Evolutionary conservation across 2,329 filamentous ascomycete genomes (phyloP), one percentile per base, ranked within the genome.

Genomic region (Trichoderma sp.): DNA sequence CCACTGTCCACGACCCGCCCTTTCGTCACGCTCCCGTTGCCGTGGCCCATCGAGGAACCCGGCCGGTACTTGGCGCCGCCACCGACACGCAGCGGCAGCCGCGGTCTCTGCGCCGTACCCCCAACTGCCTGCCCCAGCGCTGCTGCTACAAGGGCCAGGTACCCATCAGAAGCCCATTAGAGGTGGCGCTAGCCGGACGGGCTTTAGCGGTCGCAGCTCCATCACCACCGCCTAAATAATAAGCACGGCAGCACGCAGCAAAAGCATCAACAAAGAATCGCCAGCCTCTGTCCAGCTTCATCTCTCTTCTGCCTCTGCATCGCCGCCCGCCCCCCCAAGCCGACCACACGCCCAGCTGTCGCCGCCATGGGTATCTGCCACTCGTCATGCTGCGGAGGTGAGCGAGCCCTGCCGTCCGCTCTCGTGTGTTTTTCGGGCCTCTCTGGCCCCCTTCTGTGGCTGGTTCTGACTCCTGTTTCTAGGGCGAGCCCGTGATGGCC

Each of bases 401-500:
- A 71, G 61, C 41, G 17, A 19, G 21, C 19, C 39, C 43, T 47
- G 10, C 5, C 17, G 7, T 30, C 57, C 24, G 28, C 39, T 64
- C 43, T 44, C 64, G 19, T 55, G 47, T 45, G n/a, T 21, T 28
- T 26, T 61, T 54, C 39, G 59, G 60, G 15, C 50, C 50, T 52
- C 19, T n/a, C 19, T 52, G 17, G 50, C 50, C 50, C 50, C 50
- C 50, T 52, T 44, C 50, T n/a, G 50, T 19, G 48, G 41, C 39
- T 68, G 28, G 59, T 54, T 28, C 19, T 45, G 15, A 34, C 44
- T 50, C 54, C 28, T 58, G 61, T 64, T 54, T 66, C 47, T 67
- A 90, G 90, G 88, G 74, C 90, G 89, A 80, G 86, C 90, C 78
- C 89, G 89, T 78, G 91, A 94, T 84, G 89, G 88, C 70, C 84